These are phyloP conservation scores for Suhomyces xylopsoci DNA, from an alignment of 805 yeast species.

Conservation along the genomic window DNA sequence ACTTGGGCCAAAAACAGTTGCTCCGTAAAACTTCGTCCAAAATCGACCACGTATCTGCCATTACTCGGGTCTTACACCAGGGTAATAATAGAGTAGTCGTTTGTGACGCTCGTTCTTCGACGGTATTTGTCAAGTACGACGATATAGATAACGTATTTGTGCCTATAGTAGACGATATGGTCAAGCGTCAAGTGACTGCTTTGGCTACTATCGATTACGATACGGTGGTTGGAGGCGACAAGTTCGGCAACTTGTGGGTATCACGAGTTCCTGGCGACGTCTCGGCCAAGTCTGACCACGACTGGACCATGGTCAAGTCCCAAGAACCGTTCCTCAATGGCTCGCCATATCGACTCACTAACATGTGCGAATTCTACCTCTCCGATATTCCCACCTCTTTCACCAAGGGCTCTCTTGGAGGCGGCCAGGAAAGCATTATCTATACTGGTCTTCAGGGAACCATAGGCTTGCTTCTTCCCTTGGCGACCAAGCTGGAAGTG, in stretches of 20 bases:
- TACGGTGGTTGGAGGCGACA: slow-evolving; percentile 82
- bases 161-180: slow-evolving; percentile 66
- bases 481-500: slow-evolving; percentile 59
- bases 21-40: slow-evolving; percentile 58
- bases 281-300: slow-evolving; percentile 50
- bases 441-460: slow-evolving; percentile 83
- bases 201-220: slow-evolving; percentile 63
- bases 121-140: slow-evolving; percentile 55
- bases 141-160: slow-evolving; percentile 47
- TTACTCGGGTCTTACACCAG: slow-evolving; percentile 51
- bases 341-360: slow-evolving; percentile 49
- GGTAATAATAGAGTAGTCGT: slow-evolving; percentile 58
- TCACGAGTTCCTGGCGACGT: slow-evolving; percentile 56
- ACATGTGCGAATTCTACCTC: slow-evolving; percentile 55
- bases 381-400: slow-evolving; percentile 72
- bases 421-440: slow-evolving; percentile 64
- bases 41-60: slow-evolving; percentile 43
- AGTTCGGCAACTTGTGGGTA: slow-evolving; percentile 76
- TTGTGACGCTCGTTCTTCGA: slow-evolving; percentile 71
- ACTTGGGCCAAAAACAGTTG: slow-evolving; percentile 76
- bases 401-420: slow-evolving; percentile 51
- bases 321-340: slow-evolving; percentile 45
- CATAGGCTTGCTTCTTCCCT: slow-evolving; percentile 69
- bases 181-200: slow-evolving; percentile 64
- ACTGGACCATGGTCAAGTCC: slow-evolving; percentile 32